Evolutionary conservation across 2,329 filamentous ascomycete species (phyloP).

Genomic region (Rhinocladiella mackenziei): DNA sequence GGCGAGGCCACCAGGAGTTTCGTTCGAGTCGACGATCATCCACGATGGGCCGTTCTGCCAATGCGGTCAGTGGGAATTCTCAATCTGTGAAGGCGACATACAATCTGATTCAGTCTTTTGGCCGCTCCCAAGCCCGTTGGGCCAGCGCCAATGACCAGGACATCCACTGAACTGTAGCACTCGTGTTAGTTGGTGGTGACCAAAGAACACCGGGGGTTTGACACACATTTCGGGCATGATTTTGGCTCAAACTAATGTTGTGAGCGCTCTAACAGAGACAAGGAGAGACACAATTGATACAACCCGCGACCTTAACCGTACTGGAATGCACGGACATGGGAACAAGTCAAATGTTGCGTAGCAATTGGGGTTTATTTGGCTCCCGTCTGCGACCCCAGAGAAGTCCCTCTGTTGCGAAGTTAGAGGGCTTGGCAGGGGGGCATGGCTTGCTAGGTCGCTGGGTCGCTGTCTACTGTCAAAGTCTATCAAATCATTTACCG

Average conservation of each 20-base stretch:
- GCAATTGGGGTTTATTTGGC: too few relatives aligned
- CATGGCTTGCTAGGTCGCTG: too few relatives aligned
- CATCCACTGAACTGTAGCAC: constrained; percentile 75
- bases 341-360: too few relatives aligned
- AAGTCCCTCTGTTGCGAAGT: too few relatives aligned
- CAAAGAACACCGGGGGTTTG: not conserved
- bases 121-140: constrained; percentile 96
- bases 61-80: constrained; percentile 10
- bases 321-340: too few relatives aligned
- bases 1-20: constrained; percentile 90
- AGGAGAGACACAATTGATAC: not conserved
- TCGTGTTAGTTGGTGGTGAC: constrained; percentile 10
- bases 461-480: too few relatives aligned
- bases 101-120: constrained; percentile 95
- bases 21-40: constrained; percentile 89
- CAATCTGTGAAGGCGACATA: constrained; percentile 47
- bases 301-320: too few relatives aligned
- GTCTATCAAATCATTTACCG: too few relatives aligned
- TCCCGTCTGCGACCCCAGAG: too few relatives aligned
- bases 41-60: constrained; percentile 84
- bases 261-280: not conserved
- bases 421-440: too few relatives aligned
- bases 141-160: constrained; percentile 96
- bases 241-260: constrained; percentile 4
- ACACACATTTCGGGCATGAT: constrained; percentile 23